phyloP scores from a whole-genome alignment of 2,329 filamentous ascomycete genomes.

The Cladophialophora carrionii region DNA sequence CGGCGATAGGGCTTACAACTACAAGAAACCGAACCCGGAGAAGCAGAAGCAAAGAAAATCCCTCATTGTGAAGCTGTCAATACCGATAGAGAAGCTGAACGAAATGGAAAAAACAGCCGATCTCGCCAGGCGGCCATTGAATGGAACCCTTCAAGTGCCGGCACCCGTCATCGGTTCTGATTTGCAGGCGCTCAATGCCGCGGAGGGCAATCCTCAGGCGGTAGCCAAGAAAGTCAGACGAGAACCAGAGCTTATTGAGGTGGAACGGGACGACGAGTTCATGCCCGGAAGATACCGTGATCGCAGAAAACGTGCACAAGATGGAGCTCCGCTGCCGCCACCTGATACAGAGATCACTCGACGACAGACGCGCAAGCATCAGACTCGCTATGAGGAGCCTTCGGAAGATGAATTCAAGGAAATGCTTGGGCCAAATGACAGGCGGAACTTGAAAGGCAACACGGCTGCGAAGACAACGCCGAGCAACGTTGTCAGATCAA shows the following conservation, averaged over 20 bases:
- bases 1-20: constrained; percentile 30
- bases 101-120: constrained; percentile 28
- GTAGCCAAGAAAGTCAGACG: constrained; percentile 30
- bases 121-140: constrained; percentile 29
- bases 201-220: constrained; percentile 36
- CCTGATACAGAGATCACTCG: constrained; percentile 30
- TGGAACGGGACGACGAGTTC: constrained; percentile 40
- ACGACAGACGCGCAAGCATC: constrained; percentile 34
- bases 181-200: constrained; percentile 39
- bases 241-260: constrained; percentile 23
- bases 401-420: constrained; percentile 38
- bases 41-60: constrained; percentile 34
- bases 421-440: constrained; percentile 11
- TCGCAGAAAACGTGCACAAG: constrained; percentile 31
- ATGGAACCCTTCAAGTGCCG: constrained; percentile 25
- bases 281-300: constrained; percentile 35
- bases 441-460: neutral
- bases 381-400: constrained; percentile 36
- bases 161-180: constrained; percentile 38
- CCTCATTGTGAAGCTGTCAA: constrained; percentile 38
- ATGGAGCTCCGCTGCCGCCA: constrained; percentile 25
- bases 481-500: constrained; percentile 19
- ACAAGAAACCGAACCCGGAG: constrained; percentile 18
- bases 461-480: neutral
- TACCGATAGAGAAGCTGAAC: constrained; percentile 37